Base-by-base conservation (phyloP, 2,329 filamentous ascomycete species). In the Fusarium penzigii region DNA sequence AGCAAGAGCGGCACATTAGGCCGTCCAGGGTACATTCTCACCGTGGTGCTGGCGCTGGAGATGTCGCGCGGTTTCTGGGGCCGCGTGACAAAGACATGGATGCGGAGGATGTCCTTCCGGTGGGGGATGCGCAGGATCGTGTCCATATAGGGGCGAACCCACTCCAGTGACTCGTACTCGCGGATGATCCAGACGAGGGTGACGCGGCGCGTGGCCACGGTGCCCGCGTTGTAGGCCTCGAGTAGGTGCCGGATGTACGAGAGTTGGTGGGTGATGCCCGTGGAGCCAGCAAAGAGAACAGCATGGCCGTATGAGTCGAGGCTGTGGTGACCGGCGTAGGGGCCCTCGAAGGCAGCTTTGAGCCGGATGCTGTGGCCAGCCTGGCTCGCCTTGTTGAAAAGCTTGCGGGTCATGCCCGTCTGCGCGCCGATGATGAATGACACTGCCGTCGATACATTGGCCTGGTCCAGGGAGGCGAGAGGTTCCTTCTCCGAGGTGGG, bases 261-360 rank as follows among this genome's bases (percentile, higher is more conserved):
- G 29, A 97, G 84, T 69, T 96, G 92, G 70, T 97, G 93, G 1
- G 93, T 96, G 73, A 99, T 97, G 56, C 94, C 94, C 6, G 94
- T 92, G 51, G 93, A 90, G 51, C 92, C 92, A 12, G 93, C 92
- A 68, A 97, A 92, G 51, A 99, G 86, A 57, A 99, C 83, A 42
- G 87, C 86, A 41, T 95, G 94, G 39, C 94, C 93, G 72, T 97
- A 97, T 9, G 92, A 97, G 71, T 92, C 87, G 58, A 97, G 86
- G 55, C 85, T 86, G 72, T 96, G 88, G 67, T 91, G 87, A 40
- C 87, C 87, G 5, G 85, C 87, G 68, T 97, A 97, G 1, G 94
- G 93, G 0, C 94, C 94, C 74, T 97, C 94, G 55, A 95, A 84
- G 52, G 89, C 85, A 36, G 90, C 92, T 52, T 79, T 81, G 50